A percentile compares a stretch with the other conserved stretches of the same genome.
phyloP scores from a whole-genome alignment of 2,329 filamentous ascomycete genomes.

The Fusarium redolens region DNA sequence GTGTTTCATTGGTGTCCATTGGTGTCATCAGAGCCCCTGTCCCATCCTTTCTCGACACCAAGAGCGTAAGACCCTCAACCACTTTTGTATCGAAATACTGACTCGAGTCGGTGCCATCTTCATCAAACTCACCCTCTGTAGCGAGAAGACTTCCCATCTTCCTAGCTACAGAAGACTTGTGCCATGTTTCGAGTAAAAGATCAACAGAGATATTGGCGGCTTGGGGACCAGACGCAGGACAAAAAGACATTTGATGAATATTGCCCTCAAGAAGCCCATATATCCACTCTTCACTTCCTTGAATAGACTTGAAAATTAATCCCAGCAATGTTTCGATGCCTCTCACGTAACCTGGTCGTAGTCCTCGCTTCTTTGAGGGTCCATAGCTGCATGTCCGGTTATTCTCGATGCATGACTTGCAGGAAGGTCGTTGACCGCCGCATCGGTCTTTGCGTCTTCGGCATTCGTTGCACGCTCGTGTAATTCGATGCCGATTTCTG shows the following conservation, averaged over 20 bases:
- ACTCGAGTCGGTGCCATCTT: slow-evolving; percentile 1
- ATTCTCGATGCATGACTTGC: slow-evolving; percentile 1
- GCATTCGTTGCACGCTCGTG: slow-evolving; percentile 15
- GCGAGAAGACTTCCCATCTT: not conserved
- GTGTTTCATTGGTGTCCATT: not conserved
- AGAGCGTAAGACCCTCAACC: not conserved
- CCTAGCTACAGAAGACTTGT: not conserved
- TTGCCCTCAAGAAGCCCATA: not conserved
- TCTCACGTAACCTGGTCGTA: slow-evolving; percentile 7
- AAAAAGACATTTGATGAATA: rapidly evolving
- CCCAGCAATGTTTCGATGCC: slow-evolving; percentile 8
- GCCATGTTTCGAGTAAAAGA: slow-evolving; percentile 6
- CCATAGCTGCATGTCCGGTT: slow-evolving; percentile 3
- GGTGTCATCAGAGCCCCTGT: not conserved
- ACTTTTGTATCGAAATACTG: slow-evolving; percentile 2
- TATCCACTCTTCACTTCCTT: not conserved
- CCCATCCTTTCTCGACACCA: not conserved
- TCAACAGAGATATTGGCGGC: not conserved
- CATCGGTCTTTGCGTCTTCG: slow-evolving; percentile 4
- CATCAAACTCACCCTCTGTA: not conserved
- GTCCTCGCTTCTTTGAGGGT: slow-evolving; percentile 6
- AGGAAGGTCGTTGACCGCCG: not conserved
- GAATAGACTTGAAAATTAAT: not conserved
- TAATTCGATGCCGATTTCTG: not conserved
- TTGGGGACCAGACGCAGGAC: rapidly evolving